phyloP scores from a whole-genome alignment of 2,329 filamentous ascomycete species.

The Cladorrhinum sp. region DNA sequence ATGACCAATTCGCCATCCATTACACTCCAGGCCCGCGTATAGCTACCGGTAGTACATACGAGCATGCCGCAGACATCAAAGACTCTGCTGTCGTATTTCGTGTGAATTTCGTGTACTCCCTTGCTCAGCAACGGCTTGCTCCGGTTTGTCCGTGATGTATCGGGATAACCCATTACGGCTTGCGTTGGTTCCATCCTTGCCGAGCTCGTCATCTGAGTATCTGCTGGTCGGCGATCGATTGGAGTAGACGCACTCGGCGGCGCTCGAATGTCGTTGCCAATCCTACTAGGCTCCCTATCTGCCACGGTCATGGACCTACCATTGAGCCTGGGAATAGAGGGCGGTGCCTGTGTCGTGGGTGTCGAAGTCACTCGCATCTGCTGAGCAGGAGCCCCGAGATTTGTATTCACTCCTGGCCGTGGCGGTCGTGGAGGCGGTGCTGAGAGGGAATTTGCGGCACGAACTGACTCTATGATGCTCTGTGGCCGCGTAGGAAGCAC shows the following conservation, averaged over 20 bases:
- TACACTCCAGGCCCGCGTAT: slow-evolving; percentile 86
- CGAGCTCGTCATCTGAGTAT: slow-evolving; percentile 15
- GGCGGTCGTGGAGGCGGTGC: slow-evolving; percentile 44
- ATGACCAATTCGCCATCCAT: slow-evolving; percentile 76
- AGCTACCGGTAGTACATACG: slow-evolving; percentile 79
- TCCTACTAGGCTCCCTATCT: slow-evolving; percentile 40
- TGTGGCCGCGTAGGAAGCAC: slow-evolving; percentile 49
- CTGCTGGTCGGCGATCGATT: slow-evolving; percentile 17
- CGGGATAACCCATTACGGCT: slow-evolving; percentile 65
- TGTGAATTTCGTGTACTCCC: slow-evolving; percentile 71
- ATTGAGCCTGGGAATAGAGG: slow-evolving; percentile 42
- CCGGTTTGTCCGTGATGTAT: slow-evolving; percentile 79
- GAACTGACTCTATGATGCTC: slow-evolving; percentile 33
- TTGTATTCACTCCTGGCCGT: slow-evolving; percentile 32
- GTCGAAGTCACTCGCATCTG: slow-evolving; percentile 47
- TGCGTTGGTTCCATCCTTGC: slow-evolving; percentile 43
- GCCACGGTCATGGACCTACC: slow-evolving; percentile 49
- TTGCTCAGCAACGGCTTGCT: slow-evolving; percentile 72
- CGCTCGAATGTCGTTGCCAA: slow-evolving; percentile 38
- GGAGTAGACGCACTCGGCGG: slow-evolving; percentile 20
- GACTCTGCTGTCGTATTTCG: slow-evolving; percentile 81
- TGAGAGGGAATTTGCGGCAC: slow-evolving; percentile 29
- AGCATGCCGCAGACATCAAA: slow-evolving; percentile 86
- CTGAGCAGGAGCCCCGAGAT: slow-evolving; percentile 24
- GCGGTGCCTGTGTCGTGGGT: slow-evolving; percentile 42